phyloP scores from a whole-genome alignment of 805 yeast genomes.

The Barnettozyma vustinii region DNA sequence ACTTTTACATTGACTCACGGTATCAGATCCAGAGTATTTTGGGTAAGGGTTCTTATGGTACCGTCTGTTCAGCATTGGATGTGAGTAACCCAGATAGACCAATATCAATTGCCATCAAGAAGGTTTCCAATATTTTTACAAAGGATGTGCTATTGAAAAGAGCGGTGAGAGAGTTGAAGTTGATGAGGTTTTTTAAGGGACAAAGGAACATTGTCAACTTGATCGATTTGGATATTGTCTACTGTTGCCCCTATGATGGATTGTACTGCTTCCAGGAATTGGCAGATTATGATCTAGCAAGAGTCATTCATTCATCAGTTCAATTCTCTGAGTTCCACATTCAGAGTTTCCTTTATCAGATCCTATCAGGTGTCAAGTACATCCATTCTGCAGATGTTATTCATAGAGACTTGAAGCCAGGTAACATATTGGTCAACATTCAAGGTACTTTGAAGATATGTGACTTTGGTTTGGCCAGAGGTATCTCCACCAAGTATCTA shows the following conservation, averaged over 20 bases:
- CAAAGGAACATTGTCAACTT: slow-evolving; percentile 74
- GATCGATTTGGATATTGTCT: slow-evolving; percentile 68
- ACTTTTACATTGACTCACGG: slow-evolving; percentile 57
- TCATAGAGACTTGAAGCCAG: slow-evolving; percentile 91
- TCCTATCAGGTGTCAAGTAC: slow-evolving; percentile 80
- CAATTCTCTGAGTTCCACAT: slow-evolving; percentile 84
- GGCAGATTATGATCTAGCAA: slow-evolving; percentile 74
- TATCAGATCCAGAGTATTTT: slow-evolving; percentile 53
- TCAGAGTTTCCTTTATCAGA: slow-evolving; percentile 70
- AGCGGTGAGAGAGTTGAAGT: slow-evolving; percentile 76
- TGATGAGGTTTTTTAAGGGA: slow-evolving; percentile 80
- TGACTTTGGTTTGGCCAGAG: slow-evolving; percentile 91
- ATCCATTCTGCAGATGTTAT: slow-evolving; percentile 90
- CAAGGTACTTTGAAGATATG: slow-evolving; percentile 80
- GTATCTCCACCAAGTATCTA: slow-evolving; percentile 39
- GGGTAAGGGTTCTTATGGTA: slow-evolving; percentile 86
- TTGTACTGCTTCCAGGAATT: slow-evolving; percentile 85
- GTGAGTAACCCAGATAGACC: slow-evolving; percentile 27
- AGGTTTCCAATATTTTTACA: slow-evolving; percentile 64
- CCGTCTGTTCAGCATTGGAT: slow-evolving; percentile 73
- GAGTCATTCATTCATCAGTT: slow-evolving; percentile 71
- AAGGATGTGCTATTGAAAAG: slow-evolving; percentile 65
- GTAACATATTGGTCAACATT: slow-evolving; percentile 71
- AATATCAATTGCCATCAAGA: slow-evolving; percentile 66
- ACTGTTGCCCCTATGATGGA: slow-evolving; percentile 69